phyloP scores from a whole-genome alignment of 177 flowering plant genomes.

The Vitis hybrid region DNA sequence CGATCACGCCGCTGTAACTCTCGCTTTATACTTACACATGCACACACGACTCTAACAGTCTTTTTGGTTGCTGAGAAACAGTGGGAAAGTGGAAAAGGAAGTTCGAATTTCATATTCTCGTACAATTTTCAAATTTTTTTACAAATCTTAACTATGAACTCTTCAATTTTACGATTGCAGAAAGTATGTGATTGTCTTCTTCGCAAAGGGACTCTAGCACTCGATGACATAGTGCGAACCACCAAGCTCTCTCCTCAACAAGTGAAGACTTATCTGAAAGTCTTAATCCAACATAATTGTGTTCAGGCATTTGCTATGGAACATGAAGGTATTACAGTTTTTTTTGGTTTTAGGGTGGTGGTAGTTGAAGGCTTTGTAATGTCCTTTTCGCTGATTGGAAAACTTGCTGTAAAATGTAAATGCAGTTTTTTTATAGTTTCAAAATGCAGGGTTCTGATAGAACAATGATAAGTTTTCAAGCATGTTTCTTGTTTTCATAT shows the following conservation, averaged over 20 bases:
- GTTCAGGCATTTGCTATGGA: conserved; percentile 55
- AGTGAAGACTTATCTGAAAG: conserved; percentile 51
- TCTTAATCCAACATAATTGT: conserved; percentile 73
- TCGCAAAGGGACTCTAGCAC: conserved; percentile 47
- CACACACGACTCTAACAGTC: no score
- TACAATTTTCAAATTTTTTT: background rate
- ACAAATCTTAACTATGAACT: background rate
- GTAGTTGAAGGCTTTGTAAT: no score
- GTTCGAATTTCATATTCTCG: no score
- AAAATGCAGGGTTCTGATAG: no score
- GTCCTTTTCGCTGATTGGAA: no score
- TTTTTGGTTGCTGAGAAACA: no score
- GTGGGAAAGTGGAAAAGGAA: no score
- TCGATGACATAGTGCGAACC: conserved; percentile 26
- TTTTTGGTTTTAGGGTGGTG: background rate
- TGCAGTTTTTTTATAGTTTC: no score
- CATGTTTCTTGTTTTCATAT: no score
- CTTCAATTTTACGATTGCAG: conserved; percentile 24
- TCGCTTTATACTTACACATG: conserved; percentile 7
- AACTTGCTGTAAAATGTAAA: no score
- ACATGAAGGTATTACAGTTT: conserved; percentile 31
- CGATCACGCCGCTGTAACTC: conserved; percentile 49
- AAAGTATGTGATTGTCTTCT: conserved; percentile 68
- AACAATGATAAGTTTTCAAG: no score
- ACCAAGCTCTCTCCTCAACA: conserved; percentile 38